Base-by-base conservation (phyloP, 2,329 filamentous ascomycete species). In the Cylindrodendrum hubeiense region DNA sequence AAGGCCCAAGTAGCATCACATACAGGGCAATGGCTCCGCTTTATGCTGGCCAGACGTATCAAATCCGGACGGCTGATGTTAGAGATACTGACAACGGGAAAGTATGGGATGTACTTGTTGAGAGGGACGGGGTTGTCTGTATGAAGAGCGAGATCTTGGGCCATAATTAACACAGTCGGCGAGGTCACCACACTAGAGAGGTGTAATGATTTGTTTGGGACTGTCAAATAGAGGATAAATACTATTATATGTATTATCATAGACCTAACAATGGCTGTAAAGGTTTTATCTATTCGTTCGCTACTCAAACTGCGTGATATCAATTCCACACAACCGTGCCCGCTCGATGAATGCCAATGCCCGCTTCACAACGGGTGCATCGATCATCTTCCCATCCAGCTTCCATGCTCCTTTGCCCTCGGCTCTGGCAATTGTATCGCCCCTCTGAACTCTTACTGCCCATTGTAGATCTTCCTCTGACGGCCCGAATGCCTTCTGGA, bases 21-120 rank as follows among this genome's bases (percentile, higher is more conserved):
- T 96, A 95, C 74, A 84, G 87, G 43, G 93, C 93, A 60, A 75
- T 93, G 56, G 84, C 89, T 0, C 92, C 93, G 0, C 71, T 95
- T 5, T 94, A 92, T 76, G 90, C 90, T 24, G 86, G 89, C 6
- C 90, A 93, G 73, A 79, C 83, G 22, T 86, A 93, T 68, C 67
- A 83, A 74, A 83, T 94, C n/a, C 89, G 86, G 64, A 90, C 86
- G 1, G 83, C 82, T 49, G 81, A 78, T 57, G 79, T 73, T 2
- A 46, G 76, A 26, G 80, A 79, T 75, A 79, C 61, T 67, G 80
- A 69, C 69, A 77, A 24, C n/a, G 72, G 33, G 1, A 63, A 71
- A 3, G 62, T 62, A 10, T 86, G 80, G 78, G 83, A 86, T 49
- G 71, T 89, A 8, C 76, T 82, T 70, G 85, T 86, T 44, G 85